Base-by-base conservation (phyloP, 768 basidiomycete species). In the Leccinellum luteum region DNA sequence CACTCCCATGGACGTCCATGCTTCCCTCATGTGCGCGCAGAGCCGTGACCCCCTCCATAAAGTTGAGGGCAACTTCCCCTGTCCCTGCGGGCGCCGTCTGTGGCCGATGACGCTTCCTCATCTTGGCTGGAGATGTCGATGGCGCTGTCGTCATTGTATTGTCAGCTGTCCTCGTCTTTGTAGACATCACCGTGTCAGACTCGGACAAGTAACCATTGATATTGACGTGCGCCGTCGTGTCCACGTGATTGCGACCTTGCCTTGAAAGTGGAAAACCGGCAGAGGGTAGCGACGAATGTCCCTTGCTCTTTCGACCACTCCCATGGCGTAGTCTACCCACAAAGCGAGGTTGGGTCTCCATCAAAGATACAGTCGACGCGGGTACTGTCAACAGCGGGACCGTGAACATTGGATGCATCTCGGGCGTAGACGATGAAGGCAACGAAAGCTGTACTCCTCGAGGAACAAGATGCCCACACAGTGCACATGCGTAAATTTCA, bases 371-470 rank as follows among this genome's bases (percentile, higher is more conserved):
- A 4, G 53, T 19, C 13, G 66, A 25, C 21, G 48, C 28, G 23
- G 70, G 65, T 0, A 66, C 17, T 21, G 69, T 70, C 35, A 69
- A 45, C n/a, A 70, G 67, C 10, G 69, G 69, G 3, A 71, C 60
- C 0, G 63, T 63, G 21, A 71, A 73, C 69, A 73, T 71, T 6
- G 69, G 71, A 19, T 73, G 67, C 31, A 67, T 50, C 21, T 48
- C 41, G 9, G 17, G 27, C 2, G 47, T 41, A n/a, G 49, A 25
- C 13, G n/a, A 19, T 21, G 31, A 12, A 32, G 38, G 2, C n/a
- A 28, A 10, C 7, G 60, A 9, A 12, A 48, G 49, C n/a, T 53
- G 54, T 17, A 13, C 51, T 21, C 49, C n/a, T 14, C 17, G 43
- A 19, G 56, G 4, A 25, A 49, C 35, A 1, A 43, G 3, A 41